These are phyloP conservation scores for Lentinus polychrous DNA, from an alignment of 1,284 basidiomycete species.

Conservation along the genomic window DNA sequence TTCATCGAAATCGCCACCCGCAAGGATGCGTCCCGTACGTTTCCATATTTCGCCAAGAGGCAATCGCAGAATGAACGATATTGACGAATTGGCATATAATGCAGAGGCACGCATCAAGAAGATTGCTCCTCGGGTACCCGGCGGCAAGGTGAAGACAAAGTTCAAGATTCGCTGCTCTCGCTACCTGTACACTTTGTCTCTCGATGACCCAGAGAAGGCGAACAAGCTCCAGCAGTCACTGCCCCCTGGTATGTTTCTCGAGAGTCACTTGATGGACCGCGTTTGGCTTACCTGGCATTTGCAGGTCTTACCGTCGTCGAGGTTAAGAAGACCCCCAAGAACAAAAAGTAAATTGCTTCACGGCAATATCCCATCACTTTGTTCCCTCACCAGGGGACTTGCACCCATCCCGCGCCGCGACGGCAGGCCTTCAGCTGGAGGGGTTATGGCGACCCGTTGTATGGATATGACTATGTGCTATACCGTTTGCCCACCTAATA, in stretches of 20 bases:
- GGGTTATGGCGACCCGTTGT: neutral
- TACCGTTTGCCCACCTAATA: neutral
- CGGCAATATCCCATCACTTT: neutral
- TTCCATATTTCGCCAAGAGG: slow-evolving; percentile 7
- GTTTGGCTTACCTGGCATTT: neutral
- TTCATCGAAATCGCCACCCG: slow-evolving; percentile 96
- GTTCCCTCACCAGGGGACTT: neutral
- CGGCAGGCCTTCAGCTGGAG: neutral
- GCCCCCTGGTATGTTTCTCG: slow-evolving; percentile 76
- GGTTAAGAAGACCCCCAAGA: slow-evolving; percentile 58
- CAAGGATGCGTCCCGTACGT: slow-evolving; percentile 75
- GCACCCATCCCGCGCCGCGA: neutral
- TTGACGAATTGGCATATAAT: slow-evolving; percentile 2
- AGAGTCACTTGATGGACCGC: neutral
- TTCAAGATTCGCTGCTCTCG: slow-evolving; percentile 98
- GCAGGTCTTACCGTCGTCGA: slow-evolving; percentile 61
- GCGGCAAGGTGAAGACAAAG: slow-evolving; percentile 84
- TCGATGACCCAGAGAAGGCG: slow-evolving; percentile 97
- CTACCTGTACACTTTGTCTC: slow-evolving; percentile 95
- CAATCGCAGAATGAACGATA: neutral
- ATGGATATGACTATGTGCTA: slow-evolving; percentile 2
- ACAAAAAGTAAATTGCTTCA: slow-evolving; percentile 43
- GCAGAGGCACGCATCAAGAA: slow-evolving; percentile 96
- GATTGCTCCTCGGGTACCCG: slow-evolving; percentile 62
- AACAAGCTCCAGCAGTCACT: slow-evolving; percentile 96